Evolutionary conservation across 202 grass and related monocot genomes (phyloP).

Genomic region (Panicum virgatum): DNA sequence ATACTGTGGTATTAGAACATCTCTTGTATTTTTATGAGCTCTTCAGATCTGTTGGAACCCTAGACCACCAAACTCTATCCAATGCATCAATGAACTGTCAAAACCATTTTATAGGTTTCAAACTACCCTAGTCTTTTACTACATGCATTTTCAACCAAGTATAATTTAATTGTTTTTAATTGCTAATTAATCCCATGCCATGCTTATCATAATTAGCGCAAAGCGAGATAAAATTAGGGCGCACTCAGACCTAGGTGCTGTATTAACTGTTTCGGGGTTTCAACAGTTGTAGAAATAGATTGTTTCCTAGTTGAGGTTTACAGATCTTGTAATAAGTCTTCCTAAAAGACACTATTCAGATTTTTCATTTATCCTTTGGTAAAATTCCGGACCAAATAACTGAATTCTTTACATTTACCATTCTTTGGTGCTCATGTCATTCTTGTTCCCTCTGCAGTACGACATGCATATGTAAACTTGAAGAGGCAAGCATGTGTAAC

Average conservation of each 20-base stretch:
- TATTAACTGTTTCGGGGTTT: neutral
- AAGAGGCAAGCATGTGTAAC: neutral
- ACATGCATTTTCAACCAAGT: neutral
- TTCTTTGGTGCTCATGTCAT: neutral
- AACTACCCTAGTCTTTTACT: neutral
- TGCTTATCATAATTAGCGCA: neutral
- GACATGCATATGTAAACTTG: neutral
- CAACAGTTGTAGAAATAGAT: neutral
- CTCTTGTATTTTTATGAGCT: neutral
- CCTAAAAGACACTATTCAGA: neutral
- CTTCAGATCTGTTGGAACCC: neutral
- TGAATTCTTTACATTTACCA: neutral
- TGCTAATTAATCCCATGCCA: neutral
- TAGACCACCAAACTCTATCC: neutral
- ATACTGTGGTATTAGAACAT: neutral
- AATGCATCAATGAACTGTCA: neutral
- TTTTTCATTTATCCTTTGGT: neutral
- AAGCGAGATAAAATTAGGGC: neutral
- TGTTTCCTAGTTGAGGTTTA: neutral
- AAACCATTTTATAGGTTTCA: neutral
- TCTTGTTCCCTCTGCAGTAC: conserved; percentile 11
- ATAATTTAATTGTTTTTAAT: neutral
- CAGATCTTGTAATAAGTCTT: neutral
- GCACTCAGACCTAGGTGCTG: no score
- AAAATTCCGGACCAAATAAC: neutral